These are phyloP conservation scores for Eucalyptus marginata DNA, from an alignment of 345 rosid species.

Conservation along the genomic window DNA sequence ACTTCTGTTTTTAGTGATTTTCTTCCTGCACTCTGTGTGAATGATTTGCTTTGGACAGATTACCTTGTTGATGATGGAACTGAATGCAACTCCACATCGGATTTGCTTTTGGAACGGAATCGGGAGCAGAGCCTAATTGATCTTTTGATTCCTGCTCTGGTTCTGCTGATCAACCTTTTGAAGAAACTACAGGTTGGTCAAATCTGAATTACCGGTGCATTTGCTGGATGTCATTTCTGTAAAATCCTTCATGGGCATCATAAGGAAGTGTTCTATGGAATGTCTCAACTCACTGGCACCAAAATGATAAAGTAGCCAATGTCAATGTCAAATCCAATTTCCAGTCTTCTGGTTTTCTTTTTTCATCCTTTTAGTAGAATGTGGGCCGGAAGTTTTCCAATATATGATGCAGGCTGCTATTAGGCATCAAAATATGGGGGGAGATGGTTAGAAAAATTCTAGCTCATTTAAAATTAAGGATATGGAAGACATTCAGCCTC, in stretches of 20 bases:
- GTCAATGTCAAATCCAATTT: not conserved
- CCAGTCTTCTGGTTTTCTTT: not conserved
- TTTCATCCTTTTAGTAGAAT: not conserved
- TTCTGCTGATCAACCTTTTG: slow-evolving; percentile 62
- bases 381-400: not conserved
- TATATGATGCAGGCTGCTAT: not conserved
- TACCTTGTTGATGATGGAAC: slow-evolving; percentile 96
- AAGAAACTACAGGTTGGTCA: slow-evolving; percentile 69
- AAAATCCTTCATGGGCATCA: not conserved
- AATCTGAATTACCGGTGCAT: not conserved
- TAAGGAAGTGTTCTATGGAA: not conserved
- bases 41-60: slow-evolving; percentile 35
- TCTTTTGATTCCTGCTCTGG: slow-evolving; percentile 73
- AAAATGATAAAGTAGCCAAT: not conserved
- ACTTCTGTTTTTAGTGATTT: not conserved
- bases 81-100: slow-evolving; percentile 93
- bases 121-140: slow-evolving; percentile 94
- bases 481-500: not conserved
- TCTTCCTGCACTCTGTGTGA: not conserved
- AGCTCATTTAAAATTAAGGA: not conserved
- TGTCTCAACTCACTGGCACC: not conserved
- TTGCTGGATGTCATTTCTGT: not conserved
- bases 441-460: not conserved
- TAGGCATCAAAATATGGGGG: not conserved
- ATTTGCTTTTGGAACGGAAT: slow-evolving; percentile 82